Conservation (phyloP, 768 basidiomycete genomes). For the Hypsizygus marmoreus region DNA sequence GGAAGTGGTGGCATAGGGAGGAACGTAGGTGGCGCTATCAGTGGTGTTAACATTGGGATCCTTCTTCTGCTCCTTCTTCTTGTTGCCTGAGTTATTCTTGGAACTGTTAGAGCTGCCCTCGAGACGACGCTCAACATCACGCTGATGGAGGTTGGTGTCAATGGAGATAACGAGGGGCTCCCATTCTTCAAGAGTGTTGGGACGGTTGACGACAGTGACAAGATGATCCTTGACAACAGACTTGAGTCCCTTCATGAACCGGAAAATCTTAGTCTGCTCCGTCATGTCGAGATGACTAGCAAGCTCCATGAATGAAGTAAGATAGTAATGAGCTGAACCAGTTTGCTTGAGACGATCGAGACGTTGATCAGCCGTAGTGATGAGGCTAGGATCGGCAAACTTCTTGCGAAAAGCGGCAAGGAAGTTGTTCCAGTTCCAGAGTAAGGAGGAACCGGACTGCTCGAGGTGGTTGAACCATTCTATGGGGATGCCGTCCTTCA, state of each 20-base stretch:
- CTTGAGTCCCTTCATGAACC: conserved; percentile 32
- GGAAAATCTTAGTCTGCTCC: conserved; percentile 32
- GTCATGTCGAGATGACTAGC: conserved; percentile 27
- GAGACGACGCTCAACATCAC: conserved; percentile 14
- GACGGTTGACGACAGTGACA: conserved; percentile 14
- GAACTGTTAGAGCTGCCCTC: conserved; percentile 3
- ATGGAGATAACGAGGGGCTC: conserved; percentile 21
- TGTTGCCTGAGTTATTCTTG: background rate
- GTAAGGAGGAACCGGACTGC: conserved; percentile 15
- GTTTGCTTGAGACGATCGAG: conserved; percentile 32
- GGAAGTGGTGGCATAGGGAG: conserved; percentile 5
- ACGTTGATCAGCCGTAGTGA: conserved; percentile 25
- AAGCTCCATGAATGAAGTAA: conserved; percentile 27
- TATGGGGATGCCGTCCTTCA: conserved; percentile 30
- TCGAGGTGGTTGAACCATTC: conserved; percentile 33
- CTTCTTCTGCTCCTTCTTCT: conserved; percentile 14
- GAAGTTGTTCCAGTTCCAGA: conserved; percentile 27
- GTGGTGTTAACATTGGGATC: conserved; percentile 2
- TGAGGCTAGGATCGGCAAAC: conserved; percentile 29
- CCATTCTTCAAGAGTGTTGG: conserved; percentile 21
- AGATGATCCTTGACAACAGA: conserved; percentile 24
- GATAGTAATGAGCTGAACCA: conserved; percentile 27
- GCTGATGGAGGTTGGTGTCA: conserved; percentile 25
- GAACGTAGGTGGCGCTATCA: background rate
- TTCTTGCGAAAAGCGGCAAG: conserved; percentile 24